Evolutionary conservation across 805 yeast species (phyloP), one percentile per base, ranked within the genome.

Genomic region (Candida maesae): DNA sequence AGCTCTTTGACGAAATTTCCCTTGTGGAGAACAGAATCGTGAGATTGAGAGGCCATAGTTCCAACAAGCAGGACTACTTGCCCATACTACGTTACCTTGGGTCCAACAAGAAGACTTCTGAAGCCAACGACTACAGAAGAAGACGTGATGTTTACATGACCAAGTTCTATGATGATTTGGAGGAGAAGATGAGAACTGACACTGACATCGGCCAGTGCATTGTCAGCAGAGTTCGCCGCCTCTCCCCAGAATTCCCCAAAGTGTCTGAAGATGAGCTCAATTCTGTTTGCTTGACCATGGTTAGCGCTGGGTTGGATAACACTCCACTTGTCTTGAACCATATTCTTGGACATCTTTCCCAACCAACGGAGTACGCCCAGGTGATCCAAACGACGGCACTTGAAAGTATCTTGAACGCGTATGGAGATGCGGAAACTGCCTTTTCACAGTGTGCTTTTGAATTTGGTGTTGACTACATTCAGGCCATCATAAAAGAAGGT

Each of bases 261-360:
- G 55, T 70, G 11, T 59, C 61, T 8, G 52, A 47, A 2, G 59
- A 59, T 8, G 86, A 81, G 51, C 55, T 78, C 36, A 66, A 67
- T 33, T 76, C 85, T 33, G 69, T 81, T 6, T 83, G 90, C 53
- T 63, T 84, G 30, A 80, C 90, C 0, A 77, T 83, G 82, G 81
- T 84, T 0, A 80, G 88, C 50, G 93, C 90, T 8, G 93, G 93
- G 0, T 62, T 84, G 18, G 91, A 84, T 55, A 84, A 84, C 47
- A 74, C 81, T 1, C 81, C 88, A 0, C 65, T 82, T 24, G 81
- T 77, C 35, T 65, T 83, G 36, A 73, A 74, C 46, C 78, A 81
- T 46, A 67, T 81, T 8, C 54, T 81, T 49, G 84, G 84, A 1
- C 83, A 79, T 29, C 61, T 84, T 31, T 70, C 81, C 6, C 67